A percentile compares a stretch with the other conserved stretches of the same genome.
These are phyloP conservation scores for Tuber magnatum DNA, from an alignment of 495 filamentous ascomycete genomes.

Conservation along the genomic window DNA sequence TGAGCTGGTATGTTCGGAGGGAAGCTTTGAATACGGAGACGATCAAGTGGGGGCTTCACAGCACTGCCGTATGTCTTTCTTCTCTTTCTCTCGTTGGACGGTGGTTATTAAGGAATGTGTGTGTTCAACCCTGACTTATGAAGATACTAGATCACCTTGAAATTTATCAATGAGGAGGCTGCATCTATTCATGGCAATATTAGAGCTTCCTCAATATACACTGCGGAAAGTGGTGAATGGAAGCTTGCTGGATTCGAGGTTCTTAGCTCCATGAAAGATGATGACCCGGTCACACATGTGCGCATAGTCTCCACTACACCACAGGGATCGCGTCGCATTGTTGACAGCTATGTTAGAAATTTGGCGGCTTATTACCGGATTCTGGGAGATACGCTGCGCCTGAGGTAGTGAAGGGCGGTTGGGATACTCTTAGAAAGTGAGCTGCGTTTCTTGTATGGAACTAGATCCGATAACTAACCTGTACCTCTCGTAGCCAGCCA, in stretches of 20 bases:
- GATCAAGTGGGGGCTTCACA: conserved; percentile 88
- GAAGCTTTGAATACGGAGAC: conserved; percentile 81
- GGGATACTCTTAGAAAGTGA: conserved; percentile 68
- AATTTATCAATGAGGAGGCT: conserved; percentile 93
- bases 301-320: conserved; percentile 36
- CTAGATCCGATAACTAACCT: background rate
- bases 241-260: conserved; percentile 90
- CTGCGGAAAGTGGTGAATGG: conserved; percentile 95
- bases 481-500: conserved; percentile 50
- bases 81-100: background rate
- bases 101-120: background rate
- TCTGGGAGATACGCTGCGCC: conserved; percentile 73
- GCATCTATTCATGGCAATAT: conserved; percentile 81
- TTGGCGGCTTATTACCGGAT: conserved; percentile 79
- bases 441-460: background rate
- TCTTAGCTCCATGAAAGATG: conserved; percentile 89
- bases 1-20: conserved; percentile 77
- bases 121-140: conserved; percentile 17
- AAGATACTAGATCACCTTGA: conserved; percentile 64
- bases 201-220: conserved; percentile 76
- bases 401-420: conserved; percentile 76
- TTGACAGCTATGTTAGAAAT: conserved; percentile 50
- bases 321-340: background rate
- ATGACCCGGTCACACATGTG: conserved; percentile 85
- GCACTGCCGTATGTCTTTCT: conserved; percentile 60